Base-by-base conservation (phyloP, 2,329 filamentous ascomycete genomes). In the Colletotrichum sp. region DNA sequence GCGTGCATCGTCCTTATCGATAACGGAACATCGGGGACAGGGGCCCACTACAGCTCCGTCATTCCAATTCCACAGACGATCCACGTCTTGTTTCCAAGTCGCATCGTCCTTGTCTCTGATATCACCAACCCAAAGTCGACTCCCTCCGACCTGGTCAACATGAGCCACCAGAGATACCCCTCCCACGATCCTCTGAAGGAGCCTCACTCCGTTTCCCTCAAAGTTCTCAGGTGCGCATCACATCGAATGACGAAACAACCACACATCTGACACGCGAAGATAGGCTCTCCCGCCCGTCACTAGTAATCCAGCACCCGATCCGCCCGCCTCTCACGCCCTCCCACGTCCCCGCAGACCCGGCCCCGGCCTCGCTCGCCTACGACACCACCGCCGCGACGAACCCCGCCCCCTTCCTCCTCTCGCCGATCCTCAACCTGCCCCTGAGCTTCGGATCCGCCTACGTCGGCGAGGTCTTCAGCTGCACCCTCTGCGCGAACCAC, bases 401-500 rank as follows among this genome's bases (percentile, higher is more conserved):
- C 78, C 87, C 90, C 6, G 71, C 75, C 49, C 89, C 90, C 8
- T 92, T 92, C 82, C 83, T 92, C 76, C 88, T 93, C 77, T 90
- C 89, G 39, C 92, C 92, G 2, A 88, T 93, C 69, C 90, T 99
- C 80, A 97, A 95, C 63, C 92, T 99, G 2, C 96, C 97, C 12
- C 93, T 96, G 18, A 94, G 95, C 0, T 99, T 99, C 84, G 96
- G 96, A 60, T 96, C 95, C 15, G 96, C 96, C 10, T 98, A 98
- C 84, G 96, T 99, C 24, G 97, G 97, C 80, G 96, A 99, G 87
- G 95, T 94, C 0, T 99, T 99, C 85, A 93, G 94, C 78, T 99
- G 97, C 85, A 98, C 96, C 2, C 90, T 99, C 26, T 98, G 96
- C 86, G 96, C 95, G n/a, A 98, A 98, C 87, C 96, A 98, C 83